Percentiles rank a stretch among this genome's conserved stretches.
Evolutionary conservation across 768 basidiomycete genomes (phyloP).

Genomic region (Ramaria rubella): DNA sequence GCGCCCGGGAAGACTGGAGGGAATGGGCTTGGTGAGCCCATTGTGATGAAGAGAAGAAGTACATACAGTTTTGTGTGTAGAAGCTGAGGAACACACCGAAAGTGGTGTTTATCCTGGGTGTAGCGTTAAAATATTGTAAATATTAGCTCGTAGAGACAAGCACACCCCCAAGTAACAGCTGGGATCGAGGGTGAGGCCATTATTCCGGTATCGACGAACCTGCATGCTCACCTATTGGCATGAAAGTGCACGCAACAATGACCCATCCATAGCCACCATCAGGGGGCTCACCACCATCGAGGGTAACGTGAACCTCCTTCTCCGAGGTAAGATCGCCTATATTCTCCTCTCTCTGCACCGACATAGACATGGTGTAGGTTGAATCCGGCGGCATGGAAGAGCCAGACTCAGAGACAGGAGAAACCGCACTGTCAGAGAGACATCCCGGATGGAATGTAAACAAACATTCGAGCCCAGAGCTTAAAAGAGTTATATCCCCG

Average conservation of each 20-base stretch:
- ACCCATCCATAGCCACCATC: constrained; percentile 34
- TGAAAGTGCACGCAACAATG: constrained; percentile 21
- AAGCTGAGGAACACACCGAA: neutral
- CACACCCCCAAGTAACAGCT: constrained; percentile 8
- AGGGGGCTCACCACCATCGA: constrained; percentile 12
- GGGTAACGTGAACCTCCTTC: too few species aligned
- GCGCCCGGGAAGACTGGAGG: constrained; percentile 16
- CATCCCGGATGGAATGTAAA: too few species aligned
- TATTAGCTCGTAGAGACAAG: neutral
- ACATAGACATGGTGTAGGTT: too few species aligned
- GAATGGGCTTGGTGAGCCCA: neutral
- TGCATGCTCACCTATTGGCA: constrained; percentile 20
- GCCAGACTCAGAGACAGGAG: too few species aligned
- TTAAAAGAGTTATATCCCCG: too few species aligned
- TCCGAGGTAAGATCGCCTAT: too few species aligned
- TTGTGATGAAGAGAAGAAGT: neutral
- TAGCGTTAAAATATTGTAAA: neutral
- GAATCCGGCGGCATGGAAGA: too few species aligned
- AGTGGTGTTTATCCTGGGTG: neutral
- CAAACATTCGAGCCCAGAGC: too few species aligned
- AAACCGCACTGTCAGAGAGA: too few species aligned
- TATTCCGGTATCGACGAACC: neutral
- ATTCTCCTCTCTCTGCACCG: too few species aligned
- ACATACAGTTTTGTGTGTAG: constrained; percentile 1
- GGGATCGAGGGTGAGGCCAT: neutral